A percentile compares a stretch with the other conserved stretches of the same genome.
These are phyloP conservation scores for Penicillium concentricum DNA, from an alignment of 2,329 filamentous ascomycete genomes.

Conservation along the genomic window DNA sequence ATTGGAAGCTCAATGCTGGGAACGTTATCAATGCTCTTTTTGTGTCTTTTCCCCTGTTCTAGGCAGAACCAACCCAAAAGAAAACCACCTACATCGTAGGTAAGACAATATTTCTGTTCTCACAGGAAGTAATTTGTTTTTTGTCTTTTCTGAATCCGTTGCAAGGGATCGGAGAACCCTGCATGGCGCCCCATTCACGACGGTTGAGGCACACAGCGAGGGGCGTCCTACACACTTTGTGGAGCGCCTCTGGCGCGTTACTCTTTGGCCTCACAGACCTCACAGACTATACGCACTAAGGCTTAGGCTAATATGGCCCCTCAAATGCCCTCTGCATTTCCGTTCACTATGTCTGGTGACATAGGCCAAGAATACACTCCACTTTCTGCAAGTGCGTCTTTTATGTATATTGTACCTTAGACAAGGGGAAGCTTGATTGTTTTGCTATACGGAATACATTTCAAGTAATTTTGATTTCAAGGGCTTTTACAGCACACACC, in stretches of 20 bases:
- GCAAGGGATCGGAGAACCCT: conserved; percentile 24
- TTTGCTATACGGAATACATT: too few relatives aligned
- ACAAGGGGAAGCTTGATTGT: conserved; percentile 21
- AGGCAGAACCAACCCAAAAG: neutral
- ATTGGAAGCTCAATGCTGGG: conserved; percentile 1
- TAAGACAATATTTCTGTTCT: neutral
- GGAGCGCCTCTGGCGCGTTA: conserved; percentile 7
- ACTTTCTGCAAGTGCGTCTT: conserved; percentile 26
- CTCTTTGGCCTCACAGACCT: neutral
- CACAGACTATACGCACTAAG: neutral
- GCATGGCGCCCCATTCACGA: conserved; percentile 12
- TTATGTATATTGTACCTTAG: neutral
- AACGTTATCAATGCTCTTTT: neutral
- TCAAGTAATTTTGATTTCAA: neutral
- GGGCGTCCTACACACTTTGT: conserved; percentile 7
- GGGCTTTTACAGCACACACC: conserved; percentile 20
- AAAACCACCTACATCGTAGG: neutral
- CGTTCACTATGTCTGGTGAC: too few relatives aligned
- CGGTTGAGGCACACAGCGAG: conserved; percentile 14
- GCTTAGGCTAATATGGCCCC: conserved; percentile 1
- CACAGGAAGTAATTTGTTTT: neutral
- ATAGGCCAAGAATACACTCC: conserved; percentile 27
- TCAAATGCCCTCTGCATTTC: too few relatives aligned
- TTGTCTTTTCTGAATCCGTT: neutral
- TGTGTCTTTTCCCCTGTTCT: neutral